Evolutionary conservation across 139 green algal genomes (phyloP).

Genomic region (Astrephomene gubernaculifera): DNA sequence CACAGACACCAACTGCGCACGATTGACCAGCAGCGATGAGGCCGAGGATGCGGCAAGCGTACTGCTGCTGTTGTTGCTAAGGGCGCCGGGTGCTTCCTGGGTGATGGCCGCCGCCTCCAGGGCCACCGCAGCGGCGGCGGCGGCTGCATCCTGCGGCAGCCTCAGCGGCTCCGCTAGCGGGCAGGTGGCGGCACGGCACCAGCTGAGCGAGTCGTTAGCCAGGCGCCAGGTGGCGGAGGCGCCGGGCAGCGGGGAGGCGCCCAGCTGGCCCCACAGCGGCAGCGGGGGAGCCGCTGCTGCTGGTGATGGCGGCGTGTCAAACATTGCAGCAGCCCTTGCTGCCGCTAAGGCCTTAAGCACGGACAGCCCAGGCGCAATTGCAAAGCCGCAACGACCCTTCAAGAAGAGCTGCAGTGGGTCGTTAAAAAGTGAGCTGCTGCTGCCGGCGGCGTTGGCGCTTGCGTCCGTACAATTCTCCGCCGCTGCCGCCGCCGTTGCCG

Average conservation of each 20-base stretch:
- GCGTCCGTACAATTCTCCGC: not conserved
- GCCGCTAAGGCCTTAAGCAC: conserved; percentile 3
- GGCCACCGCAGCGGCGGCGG: not conserved
- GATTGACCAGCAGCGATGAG: not conserved
- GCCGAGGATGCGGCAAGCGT: too few relatives aligned
- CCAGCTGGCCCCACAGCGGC: not conserved
- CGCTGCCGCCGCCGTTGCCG: not conserved
- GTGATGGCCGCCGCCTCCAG: too few relatives aligned
- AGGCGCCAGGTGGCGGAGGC: not conserved
- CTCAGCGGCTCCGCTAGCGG: not conserved
- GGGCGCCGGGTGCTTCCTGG: too few relatives aligned
- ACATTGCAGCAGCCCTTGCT: not conserved
- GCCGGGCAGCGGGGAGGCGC: conserved; percentile 4
- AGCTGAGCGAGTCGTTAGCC: not conserved
- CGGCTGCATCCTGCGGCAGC: not conserved
- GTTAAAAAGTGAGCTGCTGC: too few relatives aligned
- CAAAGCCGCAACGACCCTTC: not conserved
- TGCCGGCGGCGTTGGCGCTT: not conserved
- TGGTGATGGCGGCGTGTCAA: too few relatives aligned
- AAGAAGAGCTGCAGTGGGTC: not conserved
- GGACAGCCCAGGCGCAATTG: not conserved
- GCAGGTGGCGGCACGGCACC: not conserved
- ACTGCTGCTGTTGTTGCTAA: too few relatives aligned
- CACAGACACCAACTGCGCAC: not conserved
- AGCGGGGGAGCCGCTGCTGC: not conserved